phyloP scores from a whole-genome alignment of 1,139 yeast genomes.

The Kluyveromyces sp. region DNA sequence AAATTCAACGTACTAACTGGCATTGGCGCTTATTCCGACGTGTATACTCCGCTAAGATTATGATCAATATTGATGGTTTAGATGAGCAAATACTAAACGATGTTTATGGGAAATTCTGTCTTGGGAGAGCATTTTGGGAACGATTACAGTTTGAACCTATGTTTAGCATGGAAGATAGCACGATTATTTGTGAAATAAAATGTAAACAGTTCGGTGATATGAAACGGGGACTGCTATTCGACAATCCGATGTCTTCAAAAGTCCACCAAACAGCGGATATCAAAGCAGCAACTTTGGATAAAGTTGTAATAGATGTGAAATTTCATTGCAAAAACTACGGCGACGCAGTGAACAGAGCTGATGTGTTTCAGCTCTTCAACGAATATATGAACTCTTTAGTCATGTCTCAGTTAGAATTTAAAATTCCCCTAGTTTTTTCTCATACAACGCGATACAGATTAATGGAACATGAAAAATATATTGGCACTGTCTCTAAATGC shows the following conservation, averaged over 20 bases:
- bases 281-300: background rate
- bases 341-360: too few relatives aligned
- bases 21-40: background rate
- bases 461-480: constrained; percentile 15
- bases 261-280: constrained; percentile 1
- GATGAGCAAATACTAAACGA: background rate
- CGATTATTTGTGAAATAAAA: constrained; percentile 1
- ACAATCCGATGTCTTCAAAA: constrained; percentile 9
- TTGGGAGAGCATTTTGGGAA: constrained; percentile 1
- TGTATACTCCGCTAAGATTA: background rate
- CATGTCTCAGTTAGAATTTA: constrained; percentile 25
- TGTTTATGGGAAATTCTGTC: constrained; percentile 1
- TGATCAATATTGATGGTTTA: background rate
- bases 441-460: constrained; percentile 16
- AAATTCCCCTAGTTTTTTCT: constrained; percentile 25
- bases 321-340: background rate
- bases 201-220: constrained; percentile 8
- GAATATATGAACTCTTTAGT: constrained; percentile 22
- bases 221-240: constrained; percentile 9
- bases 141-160: background rate
- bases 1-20: background rate
- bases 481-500: constrained; percentile 22
- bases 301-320: constrained; percentile 3
- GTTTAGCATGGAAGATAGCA: background rate
- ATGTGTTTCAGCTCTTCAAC: constrained; percentile 13